These are phyloP conservation scores for Solanum pimpinellifolium DNA, from an alignment of 257 asterid genomes.

Conservation along the genomic window DNA sequence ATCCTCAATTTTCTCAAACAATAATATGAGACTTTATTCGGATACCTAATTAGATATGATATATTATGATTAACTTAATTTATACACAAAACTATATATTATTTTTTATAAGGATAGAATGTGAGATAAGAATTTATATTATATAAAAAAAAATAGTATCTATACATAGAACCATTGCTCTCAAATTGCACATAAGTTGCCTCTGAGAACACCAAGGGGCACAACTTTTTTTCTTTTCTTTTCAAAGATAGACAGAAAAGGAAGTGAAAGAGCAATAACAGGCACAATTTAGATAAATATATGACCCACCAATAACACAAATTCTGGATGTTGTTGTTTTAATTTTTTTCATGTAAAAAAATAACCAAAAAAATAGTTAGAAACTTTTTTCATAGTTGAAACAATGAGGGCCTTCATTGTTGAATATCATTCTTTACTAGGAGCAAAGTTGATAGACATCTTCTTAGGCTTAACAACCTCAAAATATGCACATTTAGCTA, in stretches of 20 bases:
- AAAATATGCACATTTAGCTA: not conserved
- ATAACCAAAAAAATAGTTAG: not conserved
- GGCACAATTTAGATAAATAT: not conserved
- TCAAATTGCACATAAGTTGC: not conserved
- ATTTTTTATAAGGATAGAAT: not conserved
- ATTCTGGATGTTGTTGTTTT: slow-evolving; percentile 20
- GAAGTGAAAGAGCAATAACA: not conserved
- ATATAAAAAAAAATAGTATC: not conserved
- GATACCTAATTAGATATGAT: not conserved
- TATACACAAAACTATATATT: not conserved
- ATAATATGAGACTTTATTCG: not conserved
- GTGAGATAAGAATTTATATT: not conserved
- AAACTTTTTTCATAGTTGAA: slow-evolving; percentile 2
- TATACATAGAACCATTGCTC: not conserved
- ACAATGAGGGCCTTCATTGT: slow-evolving; percentile 18
- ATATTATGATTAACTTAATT: not conserved
- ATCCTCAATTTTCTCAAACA: no score
- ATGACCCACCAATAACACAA: slow-evolving; percentile 36
- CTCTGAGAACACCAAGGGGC: not conserved
- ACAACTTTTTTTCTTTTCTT: not conserved
- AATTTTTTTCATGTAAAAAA: not conserved
- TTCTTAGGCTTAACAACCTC: not conserved
- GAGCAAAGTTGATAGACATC: slow-evolving; percentile 10
- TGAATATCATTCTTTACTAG: slow-evolving; percentile 13
- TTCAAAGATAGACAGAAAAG: not conserved